A percentile compares a stretch with the other conserved stretches of the same genome.
Evolutionary conservation across 1,284 basidiomycete genomes (phyloP).

Genomic region (Vanrija sp.): DNA sequence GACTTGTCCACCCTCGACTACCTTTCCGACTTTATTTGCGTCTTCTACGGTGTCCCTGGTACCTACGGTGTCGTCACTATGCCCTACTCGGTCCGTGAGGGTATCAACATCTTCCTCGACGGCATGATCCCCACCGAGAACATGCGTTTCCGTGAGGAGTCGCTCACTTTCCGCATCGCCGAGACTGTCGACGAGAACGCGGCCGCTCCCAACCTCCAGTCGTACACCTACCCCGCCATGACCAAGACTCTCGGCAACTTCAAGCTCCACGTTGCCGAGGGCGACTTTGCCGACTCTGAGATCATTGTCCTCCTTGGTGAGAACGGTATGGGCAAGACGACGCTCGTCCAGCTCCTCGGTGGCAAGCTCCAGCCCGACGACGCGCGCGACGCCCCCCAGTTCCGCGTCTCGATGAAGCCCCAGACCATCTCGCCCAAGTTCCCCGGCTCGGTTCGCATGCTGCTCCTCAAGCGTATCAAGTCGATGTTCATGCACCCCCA

Average conservation of each 20-base stretch:
- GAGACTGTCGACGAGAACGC: slow-evolving; percentile 84
- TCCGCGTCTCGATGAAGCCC: slow-evolving; percentile 84
- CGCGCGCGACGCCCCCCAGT: slow-evolving; percentile 68
- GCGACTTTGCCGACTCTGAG: slow-evolving; percentile 90
- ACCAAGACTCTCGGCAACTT: slow-evolving; percentile 89
- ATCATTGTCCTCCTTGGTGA: slow-evolving; percentile 97
- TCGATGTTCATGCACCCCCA: slow-evolving; percentile 92
- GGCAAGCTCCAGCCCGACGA: slow-evolving; percentile 79
- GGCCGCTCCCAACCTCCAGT: slow-evolving; percentile 72
- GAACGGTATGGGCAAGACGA: slow-evolving; percentile 97
- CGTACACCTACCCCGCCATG: slow-evolving; percentile 88
- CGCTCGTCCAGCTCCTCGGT: slow-evolving; percentile 86
- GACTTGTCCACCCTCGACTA: slow-evolving; percentile 96
- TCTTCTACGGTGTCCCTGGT: slow-evolving; percentile 91
- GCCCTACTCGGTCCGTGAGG: slow-evolving; percentile 95
- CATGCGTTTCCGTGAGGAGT: slow-evolving; percentile 90
- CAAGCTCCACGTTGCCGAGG: slow-evolving; percentile 83
- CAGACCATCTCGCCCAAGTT: slow-evolving; percentile 88
- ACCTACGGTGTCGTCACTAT: slow-evolving; percentile 97
- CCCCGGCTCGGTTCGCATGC: slow-evolving; percentile 85
- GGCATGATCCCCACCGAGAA: slow-evolving; percentile 98
- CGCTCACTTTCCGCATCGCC: slow-evolving; percentile 90
- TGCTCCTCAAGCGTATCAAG: slow-evolving; percentile 90
- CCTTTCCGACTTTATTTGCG: slow-evolving; percentile 94
- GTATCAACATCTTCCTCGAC: slow-evolving; percentile 97